Percentiles rank a stretch among this genome's conserved stretches.
These are phyloP conservation scores for Auriscalpium vulgare DNA, from an alignment of 768 basidiomycete genomes.

Conservation along the genomic window DNA sequence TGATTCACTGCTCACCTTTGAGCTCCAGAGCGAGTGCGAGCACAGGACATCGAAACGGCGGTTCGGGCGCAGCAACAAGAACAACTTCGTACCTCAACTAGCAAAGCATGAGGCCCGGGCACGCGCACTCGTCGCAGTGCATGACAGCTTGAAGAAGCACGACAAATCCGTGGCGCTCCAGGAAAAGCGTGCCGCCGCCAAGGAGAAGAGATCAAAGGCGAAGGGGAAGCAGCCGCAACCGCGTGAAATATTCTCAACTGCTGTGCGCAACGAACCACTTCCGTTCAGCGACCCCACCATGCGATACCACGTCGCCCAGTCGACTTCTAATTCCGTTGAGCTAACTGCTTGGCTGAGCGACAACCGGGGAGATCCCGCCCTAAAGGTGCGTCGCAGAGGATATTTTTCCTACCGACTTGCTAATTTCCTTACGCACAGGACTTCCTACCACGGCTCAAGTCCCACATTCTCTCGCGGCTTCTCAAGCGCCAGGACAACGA, in stretches of 20 bases:
- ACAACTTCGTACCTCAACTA: background rate
- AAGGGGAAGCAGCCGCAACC: background rate
- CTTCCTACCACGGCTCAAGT: conserved; percentile 15
- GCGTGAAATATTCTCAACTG: background rate
- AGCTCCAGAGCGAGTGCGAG: conserved; percentile 29
- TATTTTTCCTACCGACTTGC: no score
- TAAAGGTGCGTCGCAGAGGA: conserved; percentile 5
- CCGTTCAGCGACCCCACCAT: background rate
- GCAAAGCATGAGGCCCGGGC: background rate
- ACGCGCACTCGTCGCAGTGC: background rate
- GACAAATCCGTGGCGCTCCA: background rate
- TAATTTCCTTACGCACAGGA: background rate
- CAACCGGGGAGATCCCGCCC: conserved; percentile 5
- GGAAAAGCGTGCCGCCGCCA: no score
- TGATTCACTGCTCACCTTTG: background rate
- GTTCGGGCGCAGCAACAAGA: background rate
- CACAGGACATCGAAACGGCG: conserved; percentile 28
- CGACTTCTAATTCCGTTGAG: background rate
- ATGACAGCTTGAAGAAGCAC: background rate
- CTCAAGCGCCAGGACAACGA: background rate
- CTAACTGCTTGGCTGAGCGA: background rate
- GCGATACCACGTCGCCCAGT: background rate
- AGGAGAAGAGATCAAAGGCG: background rate
- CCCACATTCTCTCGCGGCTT: conserved; percentile 17
- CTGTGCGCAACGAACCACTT: background rate